These are phyloP conservation scores for Moricandia arvensis DNA, from an alignment of 345 rosid genomes.

Conservation along the genomic window DNA sequence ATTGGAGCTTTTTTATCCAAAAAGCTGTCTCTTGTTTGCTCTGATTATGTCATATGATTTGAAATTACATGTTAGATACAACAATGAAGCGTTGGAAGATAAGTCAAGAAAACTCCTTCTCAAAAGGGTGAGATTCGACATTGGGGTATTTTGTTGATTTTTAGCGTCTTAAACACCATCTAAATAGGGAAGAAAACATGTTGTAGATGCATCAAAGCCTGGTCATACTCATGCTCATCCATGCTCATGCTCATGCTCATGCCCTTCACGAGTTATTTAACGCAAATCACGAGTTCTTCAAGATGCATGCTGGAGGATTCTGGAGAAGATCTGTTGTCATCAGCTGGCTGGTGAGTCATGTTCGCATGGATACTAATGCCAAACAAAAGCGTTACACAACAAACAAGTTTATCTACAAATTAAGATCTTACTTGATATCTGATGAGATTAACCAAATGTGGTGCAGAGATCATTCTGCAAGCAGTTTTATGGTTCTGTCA, in stretches of 20 bases:
- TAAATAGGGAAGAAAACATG: background rate
- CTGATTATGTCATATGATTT: background rate
- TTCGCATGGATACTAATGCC: background rate
- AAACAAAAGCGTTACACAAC: background rate
- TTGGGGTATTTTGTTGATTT: background rate
- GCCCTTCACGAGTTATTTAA: constrained; percentile 34
- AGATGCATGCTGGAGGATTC: constrained; percentile 48
- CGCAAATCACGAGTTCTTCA: constrained; percentile 31
- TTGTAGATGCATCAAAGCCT: constrained; percentile 29
- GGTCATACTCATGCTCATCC: constrained; percentile 20
- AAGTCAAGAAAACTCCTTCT: constrained; percentile 32
- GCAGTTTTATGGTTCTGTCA: constrained; percentile 78
- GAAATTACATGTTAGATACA: constrained; percentile 46
- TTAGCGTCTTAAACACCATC: background rate
- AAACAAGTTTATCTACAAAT: background rate
- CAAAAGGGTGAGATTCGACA: constrained; percentile 26
- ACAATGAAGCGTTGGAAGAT: constrained; percentile 77
- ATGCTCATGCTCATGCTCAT: background rate
- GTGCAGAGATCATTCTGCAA: constrained; percentile 77
- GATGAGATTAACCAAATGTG: background rate
- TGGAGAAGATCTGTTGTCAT: constrained; percentile 67
- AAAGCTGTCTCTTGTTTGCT: background rate
- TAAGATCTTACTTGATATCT: background rate
- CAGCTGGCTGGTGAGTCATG: constrained; percentile 66
- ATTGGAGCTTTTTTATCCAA: background rate